Conservation (phyloP, 345 rosid genomes). For the Noccaea caerulescens region DNA sequence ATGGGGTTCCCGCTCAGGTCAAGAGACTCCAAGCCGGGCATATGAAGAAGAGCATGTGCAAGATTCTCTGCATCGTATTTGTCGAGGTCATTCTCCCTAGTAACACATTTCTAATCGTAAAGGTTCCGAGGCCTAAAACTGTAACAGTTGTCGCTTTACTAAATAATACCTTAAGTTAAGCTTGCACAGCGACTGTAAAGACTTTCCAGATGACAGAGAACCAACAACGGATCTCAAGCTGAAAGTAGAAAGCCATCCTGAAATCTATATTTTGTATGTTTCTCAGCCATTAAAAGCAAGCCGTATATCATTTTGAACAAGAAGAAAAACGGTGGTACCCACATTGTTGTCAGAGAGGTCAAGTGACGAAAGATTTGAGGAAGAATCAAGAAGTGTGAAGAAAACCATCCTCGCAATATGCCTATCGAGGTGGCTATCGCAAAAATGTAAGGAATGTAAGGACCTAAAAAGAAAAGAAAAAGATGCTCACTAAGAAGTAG, state of each 20-base stretch:
- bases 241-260: slow-evolving; percentile 83
- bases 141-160: slow-evolving; percentile 6
- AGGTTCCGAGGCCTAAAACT: slow-evolving; percentile 28
- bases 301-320: slow-evolving; percentile 17
- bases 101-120: slow-evolving; percentile 29
- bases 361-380: slow-evolving; percentile 58
- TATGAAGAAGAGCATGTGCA: slow-evolving; percentile 53
- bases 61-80: slow-evolving; percentile 69
- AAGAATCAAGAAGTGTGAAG: slow-evolving; percentile 60
- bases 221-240: slow-evolving; percentile 48
- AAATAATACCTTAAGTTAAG: slow-evolving; percentile 71
- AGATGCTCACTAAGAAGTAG: neutral
- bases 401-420: slow-evolving; percentile 55
- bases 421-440: slow-evolving; percentile 56
- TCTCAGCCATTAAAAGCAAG: slow-evolving; percentile 26
- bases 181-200: slow-evolving; percentile 60
- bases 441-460: slow-evolving; percentile 60
- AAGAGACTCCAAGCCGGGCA: slow-evolving; percentile 76
- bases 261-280: slow-evolving; percentile 51
- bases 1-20: slow-evolving; percentile 88
- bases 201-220: slow-evolving; percentile 43
- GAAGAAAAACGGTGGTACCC: slow-evolving; percentile 44
- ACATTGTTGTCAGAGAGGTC: slow-evolving; percentile 89
- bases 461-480: slow-evolving; percentile 54
- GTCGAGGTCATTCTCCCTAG: slow-evolving; percentile 72